Evolutionary conservation across 352 stramenopile genomes (phyloP), one percentile per base, ranked within the genome.

Genomic region (Globisporangium barbulae): DNA sequence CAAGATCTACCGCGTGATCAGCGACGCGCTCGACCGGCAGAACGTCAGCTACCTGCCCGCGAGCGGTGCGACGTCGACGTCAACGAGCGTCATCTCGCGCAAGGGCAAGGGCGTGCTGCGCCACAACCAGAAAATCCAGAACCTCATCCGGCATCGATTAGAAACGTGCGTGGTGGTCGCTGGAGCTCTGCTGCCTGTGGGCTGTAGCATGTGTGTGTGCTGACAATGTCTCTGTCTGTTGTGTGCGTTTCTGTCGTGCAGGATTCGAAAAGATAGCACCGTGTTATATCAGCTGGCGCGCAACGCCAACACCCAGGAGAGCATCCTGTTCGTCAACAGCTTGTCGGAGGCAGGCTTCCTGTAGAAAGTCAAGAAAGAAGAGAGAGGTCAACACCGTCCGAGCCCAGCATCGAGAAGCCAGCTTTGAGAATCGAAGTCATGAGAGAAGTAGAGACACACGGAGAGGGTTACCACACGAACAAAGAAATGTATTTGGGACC

Each of bases 311-410:
- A 93, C 82, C 22, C 84, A 96, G 62, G 88, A 96, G 67, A 93
- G 85, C 52, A 91, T 94, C 68, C 67, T 93, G 71, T 94, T 94
- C 70, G 88, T 96, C 47, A 96, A 96, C 63, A 94, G 84, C 70
- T 65, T 96, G 67, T 93, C 88, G 33, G 88, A 96, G 65, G 88
- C 88, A 35, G 88, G 88, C 25, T 96, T 96, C 52, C 72, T 96
- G 42, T 96, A 71, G 52, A 57, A 57, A 39, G 30, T 13, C 49
- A 56, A 54, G 22, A n/a, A n/a, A 53, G 15, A 17, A 53, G n/a
- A 41, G 9, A 41, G 12, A 41, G 35, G 35, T 41, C 35, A 9
- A 41, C 35, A 15, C 8, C 35, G 5, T 12, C 35, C 12, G 33
- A 8, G 33, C 10, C 15, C 35, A 41, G 8, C 33, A 39, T 39